phyloP scores from a whole-genome alignment of 768 basidiomycete species.

The Rhodotorula taiwanensis region DNA sequence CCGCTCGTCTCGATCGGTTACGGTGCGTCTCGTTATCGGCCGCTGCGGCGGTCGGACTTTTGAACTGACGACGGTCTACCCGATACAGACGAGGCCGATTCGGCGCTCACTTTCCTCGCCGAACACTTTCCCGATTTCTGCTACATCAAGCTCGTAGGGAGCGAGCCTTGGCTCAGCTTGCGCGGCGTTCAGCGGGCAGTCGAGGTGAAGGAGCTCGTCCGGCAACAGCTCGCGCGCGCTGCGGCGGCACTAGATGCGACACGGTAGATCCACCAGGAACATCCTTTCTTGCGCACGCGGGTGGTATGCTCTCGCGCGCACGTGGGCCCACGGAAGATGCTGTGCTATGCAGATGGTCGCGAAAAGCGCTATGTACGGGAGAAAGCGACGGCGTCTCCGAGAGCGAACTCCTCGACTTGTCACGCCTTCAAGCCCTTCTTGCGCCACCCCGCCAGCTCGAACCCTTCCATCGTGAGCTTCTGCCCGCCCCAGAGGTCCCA shows the following conservation, averaged over 20 bases:
- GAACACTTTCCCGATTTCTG: slow-evolving; percentile 27
- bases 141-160: slow-evolving; percentile 21
- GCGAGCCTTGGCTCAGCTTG: slow-evolving; percentile 19
- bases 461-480: slow-evolving; percentile 54
- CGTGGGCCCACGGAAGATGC: too few relatives aligned
- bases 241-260: not conserved
- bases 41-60: not conserved
- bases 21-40: slow-evolving; percentile 1
- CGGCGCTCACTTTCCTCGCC: slow-evolving; percentile 27
- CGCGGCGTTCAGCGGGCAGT: slow-evolving; percentile 6
- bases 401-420: slow-evolving; percentile 26
- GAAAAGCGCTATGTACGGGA: not conserved
- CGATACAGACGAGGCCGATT: slow-evolving; percentile 24
- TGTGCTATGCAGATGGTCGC: too few relatives aligned
- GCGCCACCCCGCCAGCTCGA: slow-evolving; percentile 84
- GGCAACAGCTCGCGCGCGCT: slow-evolving; percentile 6
- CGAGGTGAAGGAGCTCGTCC: slow-evolving; percentile 26
- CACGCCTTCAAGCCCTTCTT: slow-evolving; percentile 71
- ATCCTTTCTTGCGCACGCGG: not conserved
- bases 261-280: not conserved
- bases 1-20: slow-evolving; percentile 29
- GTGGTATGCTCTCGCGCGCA: too few relatives aligned
- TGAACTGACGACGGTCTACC: too few relatives aligned
- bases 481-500: slow-evolving; percentile 34
- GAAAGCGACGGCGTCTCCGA: too few relatives aligned